Evolutionary conservation across 78 protist genomes (phyloP).

Genomic region (Anaeramoeba flamelloides): DNA sequence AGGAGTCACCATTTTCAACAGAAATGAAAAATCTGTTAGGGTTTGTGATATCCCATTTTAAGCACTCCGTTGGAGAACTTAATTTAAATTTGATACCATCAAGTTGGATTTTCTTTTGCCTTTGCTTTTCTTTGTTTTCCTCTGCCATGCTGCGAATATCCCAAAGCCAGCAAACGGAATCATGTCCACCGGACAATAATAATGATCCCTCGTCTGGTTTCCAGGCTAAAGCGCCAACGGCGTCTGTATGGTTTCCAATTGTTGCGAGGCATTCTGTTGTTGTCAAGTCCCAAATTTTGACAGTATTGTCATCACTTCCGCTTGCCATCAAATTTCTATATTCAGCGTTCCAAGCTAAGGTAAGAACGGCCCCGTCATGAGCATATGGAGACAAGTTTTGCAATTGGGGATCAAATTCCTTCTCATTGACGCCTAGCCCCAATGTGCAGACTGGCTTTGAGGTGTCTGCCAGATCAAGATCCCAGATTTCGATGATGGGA

Average conservation of each 20-base stretch:
- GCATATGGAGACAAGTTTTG: constrained; percentile 2
- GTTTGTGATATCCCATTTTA: not conserved
- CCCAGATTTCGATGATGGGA: constrained; percentile 62
- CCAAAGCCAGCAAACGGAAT: not conserved
- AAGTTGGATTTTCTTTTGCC: not conserved
- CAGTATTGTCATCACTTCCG: constrained; percentile 48
- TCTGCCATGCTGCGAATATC: too few species aligned
- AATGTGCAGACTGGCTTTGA: constrained; percentile 37
- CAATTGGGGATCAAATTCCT: not conserved
- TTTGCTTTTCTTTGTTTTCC: too few species aligned
- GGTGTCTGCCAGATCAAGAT: constrained; percentile 49
- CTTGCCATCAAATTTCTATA: constrained; percentile 37
- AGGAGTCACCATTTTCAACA: not conserved
- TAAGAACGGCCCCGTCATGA: constrained; percentile 32
- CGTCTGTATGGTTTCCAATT: constrained; percentile 40
- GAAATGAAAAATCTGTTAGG: not conserved
- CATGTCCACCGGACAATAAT: not conserved
- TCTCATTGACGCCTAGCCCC: constrained; percentile 29
- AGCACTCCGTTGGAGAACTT: not conserved
- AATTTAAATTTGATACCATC: not conserved
- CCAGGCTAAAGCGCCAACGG: constrained; percentile 8
- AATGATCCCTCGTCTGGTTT: not conserved
- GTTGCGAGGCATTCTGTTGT: constrained; percentile 25
- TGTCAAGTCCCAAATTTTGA: constrained; percentile 59
- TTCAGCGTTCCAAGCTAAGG: constrained; percentile 27